These are phyloP conservation scores for Irpex sp. DNA, from an alignment of 1,284 basidiomycete genomes.

Conservation along the genomic window DNA sequence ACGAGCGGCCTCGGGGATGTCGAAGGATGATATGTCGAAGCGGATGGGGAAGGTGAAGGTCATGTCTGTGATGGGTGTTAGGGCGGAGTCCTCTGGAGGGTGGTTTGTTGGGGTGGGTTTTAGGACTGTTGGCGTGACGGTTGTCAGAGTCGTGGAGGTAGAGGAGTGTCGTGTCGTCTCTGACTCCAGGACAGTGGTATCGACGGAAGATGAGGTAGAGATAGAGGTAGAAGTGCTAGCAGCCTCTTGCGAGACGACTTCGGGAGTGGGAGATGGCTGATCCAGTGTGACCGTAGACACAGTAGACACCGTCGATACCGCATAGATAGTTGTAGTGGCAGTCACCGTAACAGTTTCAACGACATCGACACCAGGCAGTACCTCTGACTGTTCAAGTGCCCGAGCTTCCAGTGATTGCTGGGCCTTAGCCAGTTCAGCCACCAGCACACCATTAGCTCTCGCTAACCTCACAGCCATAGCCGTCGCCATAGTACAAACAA, in stretches of 20 bases:
- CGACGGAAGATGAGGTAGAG: background rate
- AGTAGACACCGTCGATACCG: slow-evolving; percentile 1
- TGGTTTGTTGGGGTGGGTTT: background rate
- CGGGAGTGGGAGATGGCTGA: background rate
- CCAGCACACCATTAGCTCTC: slow-evolving; percentile 29
- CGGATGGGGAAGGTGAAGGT: slow-evolving; percentile 19
- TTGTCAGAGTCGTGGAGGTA: background rate
- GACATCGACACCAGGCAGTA: background rate
- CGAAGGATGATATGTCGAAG: slow-evolving; percentile 21
- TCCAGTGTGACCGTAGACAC: background rate
- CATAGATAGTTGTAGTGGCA: slow-evolving; percentile 14
- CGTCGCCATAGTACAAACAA: slow-evolving; percentile 4
- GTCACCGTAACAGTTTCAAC: slow-evolving; percentile 18
- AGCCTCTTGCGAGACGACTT: slow-evolving; percentile 1
- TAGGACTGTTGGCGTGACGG: background rate
- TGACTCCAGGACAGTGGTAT: background rate
- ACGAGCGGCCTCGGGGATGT: slow-evolving; percentile 20
- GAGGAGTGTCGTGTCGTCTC: background rate
- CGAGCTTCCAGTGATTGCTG: slow-evolving; percentile 30
- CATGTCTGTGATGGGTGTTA: slow-evolving; percentile 10
- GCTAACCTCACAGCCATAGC: slow-evolving; percentile 26
- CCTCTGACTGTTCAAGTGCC: background rate
- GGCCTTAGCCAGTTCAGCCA: slow-evolving; percentile 35
- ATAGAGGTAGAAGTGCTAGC: slow-evolving; percentile 5
- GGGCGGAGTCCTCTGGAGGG: background rate